phyloP scores from a whole-genome alignment of 352 stramenopile genomes.

The Pythium inflatum region DNA sequence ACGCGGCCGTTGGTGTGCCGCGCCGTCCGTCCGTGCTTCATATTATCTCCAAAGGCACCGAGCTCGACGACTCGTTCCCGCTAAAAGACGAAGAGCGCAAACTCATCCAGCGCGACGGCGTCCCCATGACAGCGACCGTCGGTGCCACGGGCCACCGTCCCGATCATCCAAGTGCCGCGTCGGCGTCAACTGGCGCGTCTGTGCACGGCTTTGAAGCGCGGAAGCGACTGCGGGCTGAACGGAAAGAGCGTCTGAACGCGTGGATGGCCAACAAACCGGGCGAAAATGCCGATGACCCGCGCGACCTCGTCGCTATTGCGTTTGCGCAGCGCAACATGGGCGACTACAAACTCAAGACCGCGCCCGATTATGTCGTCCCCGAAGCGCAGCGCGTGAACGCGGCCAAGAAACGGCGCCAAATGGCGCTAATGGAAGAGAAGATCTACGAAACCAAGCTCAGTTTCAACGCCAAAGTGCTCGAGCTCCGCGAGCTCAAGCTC shows the following conservation, averaged over 20 bases:
- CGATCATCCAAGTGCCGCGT: no score
- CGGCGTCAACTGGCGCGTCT: slow-evolving; percentile 28
- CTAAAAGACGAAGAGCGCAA: slow-evolving; percentile 66
- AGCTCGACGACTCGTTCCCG: slow-evolving; percentile 54
- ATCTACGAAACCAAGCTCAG: slow-evolving; percentile 78
- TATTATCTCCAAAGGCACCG: slow-evolving; percentile 62
- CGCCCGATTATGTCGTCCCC: slow-evolving; percentile 86
- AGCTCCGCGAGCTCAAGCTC: slow-evolving; percentile 89
- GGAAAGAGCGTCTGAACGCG: slow-evolving; percentile 63
- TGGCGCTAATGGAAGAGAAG: slow-evolving; percentile 81
- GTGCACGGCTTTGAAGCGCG: slow-evolving; percentile 84
- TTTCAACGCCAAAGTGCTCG: slow-evolving; percentile 92
- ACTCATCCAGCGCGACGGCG: slow-evolving; percentile 35
- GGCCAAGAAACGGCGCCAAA: slow-evolving; percentile 88
- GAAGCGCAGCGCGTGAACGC: slow-evolving; percentile 90
- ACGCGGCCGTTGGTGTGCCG: slow-evolving; percentile 8
- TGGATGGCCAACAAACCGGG: slow-evolving; percentile 79
- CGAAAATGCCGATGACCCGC: slow-evolving; percentile 89
- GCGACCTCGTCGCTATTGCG: slow-evolving; percentile 90
- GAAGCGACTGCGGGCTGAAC: slow-evolving; percentile 73
- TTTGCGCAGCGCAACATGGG: slow-evolving; percentile 89
- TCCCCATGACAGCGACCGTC: slow-evolving; percentile 9
- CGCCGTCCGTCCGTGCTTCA: slow-evolving; percentile 58
- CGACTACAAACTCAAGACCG: slow-evolving; percentile 93
- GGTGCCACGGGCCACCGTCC: slow-evolving; percentile 5